Base-by-base conservation (phyloP, 768 basidiomycete species). In the Kwoniella botswanensis region DNA sequence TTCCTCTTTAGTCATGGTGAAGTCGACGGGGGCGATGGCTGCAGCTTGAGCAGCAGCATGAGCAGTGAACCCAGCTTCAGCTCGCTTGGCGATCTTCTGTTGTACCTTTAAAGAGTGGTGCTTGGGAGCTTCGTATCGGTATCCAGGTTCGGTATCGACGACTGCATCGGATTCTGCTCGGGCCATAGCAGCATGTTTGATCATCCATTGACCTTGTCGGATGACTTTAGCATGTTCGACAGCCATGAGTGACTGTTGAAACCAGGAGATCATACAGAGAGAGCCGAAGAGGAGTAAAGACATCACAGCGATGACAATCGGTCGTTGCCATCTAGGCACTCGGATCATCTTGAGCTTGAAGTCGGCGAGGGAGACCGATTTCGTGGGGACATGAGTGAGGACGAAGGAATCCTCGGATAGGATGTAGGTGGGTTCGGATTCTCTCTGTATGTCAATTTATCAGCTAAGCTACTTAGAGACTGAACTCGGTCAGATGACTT, bases 281-380 rank as follows among this genome's bases (percentile, higher is more conserved):
- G 67, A 58, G 22, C 70, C 70, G 67, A 74, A 74, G 55, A 74
- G 69, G 57, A 71, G 62, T 13, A 71, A 58, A 13, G 71, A 74
- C 54, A 68, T 61, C 56, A 74, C 71, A 15, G 59, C 63, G 43
- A 68, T 71, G 13, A 71, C 67, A 41, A 74, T 65, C 11, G 70
- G 70, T 54, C 74, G 66, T 55, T 74, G 74, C 58, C 67, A 71
- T 56, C 74, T 41, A 24, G 74, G 70, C 2, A 74, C 65, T 21
- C 70, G 57, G 42, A 63, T 65, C 17, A 70, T 41, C 6, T 68
- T 56, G 46, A 70, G 42, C 54, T 65, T 66, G 68, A 74, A 74
- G 59, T 70, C 69, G 52, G 63, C 29, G 7, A 70, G 55, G 29
- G 60, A 57, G 63, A 71, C 60, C n/a, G 65, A 57, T 44, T 74